These are phyloP conservation scores for Crithidia brevicula DNA, from an alignment of 208 protist genomes.

Conservation along the genomic window DNA sequence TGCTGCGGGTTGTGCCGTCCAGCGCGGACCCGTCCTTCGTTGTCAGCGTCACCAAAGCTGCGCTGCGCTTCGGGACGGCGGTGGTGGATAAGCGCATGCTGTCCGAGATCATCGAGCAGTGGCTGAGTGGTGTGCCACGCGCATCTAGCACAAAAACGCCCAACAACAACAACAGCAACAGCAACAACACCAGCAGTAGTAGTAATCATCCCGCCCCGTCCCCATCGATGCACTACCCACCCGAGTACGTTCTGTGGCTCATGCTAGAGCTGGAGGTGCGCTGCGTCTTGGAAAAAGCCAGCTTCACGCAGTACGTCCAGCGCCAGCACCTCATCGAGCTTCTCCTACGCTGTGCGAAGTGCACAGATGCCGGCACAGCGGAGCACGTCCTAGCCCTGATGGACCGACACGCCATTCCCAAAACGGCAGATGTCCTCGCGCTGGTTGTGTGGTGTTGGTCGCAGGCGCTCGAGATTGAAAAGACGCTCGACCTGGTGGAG, in stretches of 20 bases:
- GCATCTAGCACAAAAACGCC: not conserved
- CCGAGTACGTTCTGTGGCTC: conserved; percentile 82
- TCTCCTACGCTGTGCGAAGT: conserved; percentile 78
- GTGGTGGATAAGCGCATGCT: conserved; percentile 77
- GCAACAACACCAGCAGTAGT: conserved; percentile 3
- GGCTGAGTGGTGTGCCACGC: conserved; percentile 31
- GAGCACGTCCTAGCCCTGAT: conserved; percentile 79
- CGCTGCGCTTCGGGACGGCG: conserved; percentile 52
- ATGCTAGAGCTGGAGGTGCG: conserved; percentile 85
- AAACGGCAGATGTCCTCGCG: conserved; percentile 76
- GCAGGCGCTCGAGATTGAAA: conserved; percentile 65
- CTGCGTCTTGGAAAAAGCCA: conserved; percentile 78
- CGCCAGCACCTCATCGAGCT: conserved; percentile 76
- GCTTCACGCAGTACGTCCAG: conserved; percentile 78
- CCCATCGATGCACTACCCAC: conserved; percentile 74
- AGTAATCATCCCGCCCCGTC: too few species aligned
- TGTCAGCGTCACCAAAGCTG: conserved; percentile 67
- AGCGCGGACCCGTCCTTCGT: conserved; percentile 58
- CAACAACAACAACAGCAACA: too few species aligned
- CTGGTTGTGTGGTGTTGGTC: conserved; percentile 81
- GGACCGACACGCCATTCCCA: conserved; percentile 80
- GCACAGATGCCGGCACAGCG: conserved; percentile 67
- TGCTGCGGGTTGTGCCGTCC: conserved; percentile 71
- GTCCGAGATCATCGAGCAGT: conserved; percentile 64
- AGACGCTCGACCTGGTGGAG: conserved; percentile 78